phyloP scores from a whole-genome alignment of 768 basidiomycete genomes.

The Krasilnikovozyma curviuscula region DNA sequence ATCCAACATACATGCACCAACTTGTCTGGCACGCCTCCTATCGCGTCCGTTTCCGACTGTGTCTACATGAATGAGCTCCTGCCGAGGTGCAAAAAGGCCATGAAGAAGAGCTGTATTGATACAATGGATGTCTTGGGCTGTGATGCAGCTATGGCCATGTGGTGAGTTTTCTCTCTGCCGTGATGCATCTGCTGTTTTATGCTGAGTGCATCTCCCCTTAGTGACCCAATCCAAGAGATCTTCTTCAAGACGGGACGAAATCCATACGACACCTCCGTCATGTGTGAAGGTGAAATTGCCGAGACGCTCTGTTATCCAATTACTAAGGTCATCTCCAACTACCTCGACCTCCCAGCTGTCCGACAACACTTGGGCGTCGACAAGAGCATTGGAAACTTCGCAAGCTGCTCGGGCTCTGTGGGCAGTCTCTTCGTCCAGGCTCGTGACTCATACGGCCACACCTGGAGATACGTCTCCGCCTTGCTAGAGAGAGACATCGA shows the following conservation, averaged over 20 bases:
- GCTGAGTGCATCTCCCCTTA: background rate
- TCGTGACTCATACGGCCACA: conserved; percentile 31
- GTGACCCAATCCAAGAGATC: conserved; percentile 31
- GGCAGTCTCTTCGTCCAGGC: conserved; percentile 35
- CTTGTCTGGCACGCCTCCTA: conserved; percentile 34
- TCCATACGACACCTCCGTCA: conserved; percentile 50
- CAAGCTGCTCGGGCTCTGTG: conserved; percentile 39
- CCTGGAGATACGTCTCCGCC: conserved; percentile 35
- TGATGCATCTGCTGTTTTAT: background rate
- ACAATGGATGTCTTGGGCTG: conserved; percentile 49
- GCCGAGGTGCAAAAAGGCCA: conserved; percentile 35
- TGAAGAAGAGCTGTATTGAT: conserved; percentile 44
- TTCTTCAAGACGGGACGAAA: conserved; percentile 30
- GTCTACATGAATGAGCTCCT: conserved; percentile 33
- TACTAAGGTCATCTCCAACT: conserved; percentile 33
- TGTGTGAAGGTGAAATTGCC: conserved; percentile 34
- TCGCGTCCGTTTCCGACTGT: conserved; percentile 35
- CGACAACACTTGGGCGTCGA: conserved; percentile 44
- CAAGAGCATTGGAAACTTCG: conserved; percentile 34
- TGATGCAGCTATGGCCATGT: conserved; percentile 46
- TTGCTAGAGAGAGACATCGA: conserved; percentile 57
- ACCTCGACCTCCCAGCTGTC: conserved; percentile 41
- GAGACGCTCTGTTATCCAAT: conserved; percentile 43
- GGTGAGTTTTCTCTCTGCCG: conserved; percentile 19
- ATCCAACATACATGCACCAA: conserved; percentile 12